Conservation (phyloP, 345 rosid species). For the Streptanthus diversifolius region DNA sequence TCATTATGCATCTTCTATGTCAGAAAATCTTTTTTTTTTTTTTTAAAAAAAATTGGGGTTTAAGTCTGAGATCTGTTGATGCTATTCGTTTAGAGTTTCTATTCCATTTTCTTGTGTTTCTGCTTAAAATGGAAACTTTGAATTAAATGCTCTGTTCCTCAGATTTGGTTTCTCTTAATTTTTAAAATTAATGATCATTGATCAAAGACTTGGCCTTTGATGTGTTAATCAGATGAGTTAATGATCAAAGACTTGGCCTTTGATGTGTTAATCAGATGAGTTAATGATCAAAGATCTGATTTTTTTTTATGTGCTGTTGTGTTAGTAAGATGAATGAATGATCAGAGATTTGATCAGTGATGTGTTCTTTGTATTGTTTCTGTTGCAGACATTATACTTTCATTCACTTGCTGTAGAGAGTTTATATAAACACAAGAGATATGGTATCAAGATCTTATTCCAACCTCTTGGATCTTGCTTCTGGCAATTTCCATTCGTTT, state of each 20-base stretch:
- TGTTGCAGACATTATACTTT: slow-evolving; percentile 21
- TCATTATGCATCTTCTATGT: slow-evolving; percentile 2
- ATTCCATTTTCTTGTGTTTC: not conserved
- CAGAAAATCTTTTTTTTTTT: not conserved
- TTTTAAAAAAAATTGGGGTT: not conserved
- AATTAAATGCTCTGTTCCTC: not conserved
- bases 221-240: not conserved
- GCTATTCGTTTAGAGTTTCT: not conserved
- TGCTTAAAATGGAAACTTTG: not conserved
- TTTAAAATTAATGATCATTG: not conserved
- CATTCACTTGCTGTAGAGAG: slow-evolving; percentile 3
- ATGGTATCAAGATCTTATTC: slow-evolving; percentile 95
- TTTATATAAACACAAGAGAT: not conserved
- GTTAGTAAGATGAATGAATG: not conserved
- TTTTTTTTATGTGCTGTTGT: not conserved
- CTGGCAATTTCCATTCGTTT: slow-evolving; percentile 56
- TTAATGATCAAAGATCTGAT: slow-evolving; percentile 12
- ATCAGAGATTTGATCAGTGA: slow-evolving; percentile 16
- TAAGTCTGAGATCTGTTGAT: slow-evolving; percentile 21
- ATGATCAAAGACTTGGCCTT: not conserved
- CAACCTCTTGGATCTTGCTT: slow-evolving; percentile 86
- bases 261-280: not conserved
- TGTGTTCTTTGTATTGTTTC: not conserved
- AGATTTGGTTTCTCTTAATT: not conserved
- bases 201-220: not conserved